Evolutionary conservation across 75 land plant genomes (phyloP), one percentile per base, ranked within the genome.

Genomic region (Pinus albicaulis): DNA sequence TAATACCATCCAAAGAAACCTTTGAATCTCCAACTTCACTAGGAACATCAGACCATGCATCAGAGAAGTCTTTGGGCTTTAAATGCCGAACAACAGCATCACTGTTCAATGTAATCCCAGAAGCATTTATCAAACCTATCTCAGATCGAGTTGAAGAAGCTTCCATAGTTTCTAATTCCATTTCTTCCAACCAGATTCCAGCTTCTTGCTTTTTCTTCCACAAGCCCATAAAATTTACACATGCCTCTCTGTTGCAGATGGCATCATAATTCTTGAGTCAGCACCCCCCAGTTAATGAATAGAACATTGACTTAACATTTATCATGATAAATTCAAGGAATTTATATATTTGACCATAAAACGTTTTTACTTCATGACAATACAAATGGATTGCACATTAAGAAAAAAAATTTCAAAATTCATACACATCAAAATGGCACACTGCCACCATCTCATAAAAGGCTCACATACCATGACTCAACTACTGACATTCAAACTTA

Each of bases 141-240:
- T 87, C 92, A 52, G 84, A 76, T 28, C 56, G 74, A 36, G 36
- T 74, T 15, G 87, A 77, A 76, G 79, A 62, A 74, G 83, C 82
- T 44, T 82, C 88, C 52, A 80, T 48, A 66, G 76, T 66, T 77
- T 87, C 96, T 12, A 85, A 79, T 66, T 89, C 89, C 81, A 91
- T 88, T 74, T 89, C 83, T 80, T 92, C 93, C 48, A 87, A 34
- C 98, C 95, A 92, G 55, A 89, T 85, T 26, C 92, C 96, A 55
- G 84, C 78, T 81, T 93, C 98, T 81, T 97, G 95, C 84, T 91
- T 95, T 74, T 73, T 84, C 81, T 92, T 93, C 86, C 95, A 98
- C 59, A 98, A 66, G 8, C 83, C 84, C 75, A 81, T 76, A 74
- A 92, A 98, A 56, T 72, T 86, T 62, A 81, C 31, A 79, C 98